phyloP scores from a whole-genome alignment of 345 rosid genomes.

The Boechera retrofracta region DNA sequence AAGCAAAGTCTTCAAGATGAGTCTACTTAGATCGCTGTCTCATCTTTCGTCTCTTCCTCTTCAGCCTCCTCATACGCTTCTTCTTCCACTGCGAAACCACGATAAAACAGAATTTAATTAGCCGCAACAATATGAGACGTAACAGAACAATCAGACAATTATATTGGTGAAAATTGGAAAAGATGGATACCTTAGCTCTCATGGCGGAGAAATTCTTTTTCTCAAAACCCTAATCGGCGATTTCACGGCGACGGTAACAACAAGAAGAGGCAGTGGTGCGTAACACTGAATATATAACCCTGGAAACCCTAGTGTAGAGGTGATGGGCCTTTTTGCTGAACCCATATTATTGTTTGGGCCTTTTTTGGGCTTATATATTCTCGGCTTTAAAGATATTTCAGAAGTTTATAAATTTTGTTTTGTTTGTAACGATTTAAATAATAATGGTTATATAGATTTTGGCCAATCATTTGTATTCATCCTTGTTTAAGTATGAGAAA shows the following conservation, averaged over 20 bases:
- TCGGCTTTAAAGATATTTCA: not conserved
- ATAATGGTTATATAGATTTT: too few relatives aligned
- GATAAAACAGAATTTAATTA: constrained; percentile 11
- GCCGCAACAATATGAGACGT: not conserved
- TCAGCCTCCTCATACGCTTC: constrained; percentile 99
- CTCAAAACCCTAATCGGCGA: constrained; percentile 38
- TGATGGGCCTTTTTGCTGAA: constrained; percentile 8
- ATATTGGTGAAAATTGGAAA: not conserved
- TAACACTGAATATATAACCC: constrained; percentile 27
- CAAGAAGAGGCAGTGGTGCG: not conserved
- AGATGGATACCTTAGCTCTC: constrained; percentile 80
- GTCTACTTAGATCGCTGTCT: constrained; percentile 95
- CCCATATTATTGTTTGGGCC: constrained; percentile 15
- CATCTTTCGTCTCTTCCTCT: constrained; percentile 99
- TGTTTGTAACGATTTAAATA: not conserved
- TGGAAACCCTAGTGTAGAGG: constrained; percentile 33
- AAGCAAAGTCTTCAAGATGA: constrained; percentile 22
- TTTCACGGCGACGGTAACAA: constrained; percentile 32
- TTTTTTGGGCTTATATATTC: not conserved
- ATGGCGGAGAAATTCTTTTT: constrained; percentile 42
- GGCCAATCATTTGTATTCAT: not conserved
- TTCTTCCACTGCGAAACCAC: constrained; percentile 82
- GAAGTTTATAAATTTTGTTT: not conserved
- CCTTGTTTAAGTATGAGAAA: too few relatives aligned
- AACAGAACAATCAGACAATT: not conserved